Evolutionary conservation across 2,329 filamentous ascomycete genomes (phyloP), one percentile per base, ranked within the genome.

Genomic region (Monosporascus sp.): DNA sequence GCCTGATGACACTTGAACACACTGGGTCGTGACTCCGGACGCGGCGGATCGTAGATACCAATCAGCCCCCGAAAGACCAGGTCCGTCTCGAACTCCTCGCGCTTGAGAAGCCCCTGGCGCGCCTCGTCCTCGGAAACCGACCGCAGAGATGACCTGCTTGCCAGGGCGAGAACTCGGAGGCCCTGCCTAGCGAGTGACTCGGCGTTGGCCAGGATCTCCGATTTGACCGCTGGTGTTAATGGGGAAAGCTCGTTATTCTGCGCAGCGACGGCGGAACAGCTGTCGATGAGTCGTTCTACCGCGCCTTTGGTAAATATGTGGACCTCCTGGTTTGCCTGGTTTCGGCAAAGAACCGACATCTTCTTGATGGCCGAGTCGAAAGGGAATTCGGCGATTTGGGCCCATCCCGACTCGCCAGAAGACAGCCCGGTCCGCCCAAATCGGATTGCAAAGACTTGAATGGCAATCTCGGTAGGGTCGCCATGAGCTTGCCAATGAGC

Each of bases 291-390:
- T 14, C 31, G 31, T 64, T 85, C 82, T n/a, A 81, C 72, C 1
- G 82, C 82, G 40, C 82, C 82, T 63, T 84, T 85, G 63, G 79
- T 78, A 57, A 80, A 83, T n/a, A 82, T 76, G 16, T 73, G 69
- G 47, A 66, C 64, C 14, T 66, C 64, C 24, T 71, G 69, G 1
- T 65, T 66, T 43, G 61, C 67, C 6, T 68, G 67, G 44, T 65
- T 59, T 9, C 65, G 63, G 69, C 86, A 88, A 27, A 89, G 79
- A 48, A 90, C 86, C 37, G 84, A 86, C 87, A 90, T 90, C 54
- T 85, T 80, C 73, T 90, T 90, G 69, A 86, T 81, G 37, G 82
- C 82, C 0, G 86, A 89, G 66, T 90, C 86, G 63, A 90, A 90
- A 2, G 86, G 86, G 51, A 86, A 86, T 62, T 90, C 87, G 1